Evolutionary conservation across 306 rosid species (phyloP), one percentile per base, ranked within the genome.

Genomic region (Prunus fruticosa): DNA sequence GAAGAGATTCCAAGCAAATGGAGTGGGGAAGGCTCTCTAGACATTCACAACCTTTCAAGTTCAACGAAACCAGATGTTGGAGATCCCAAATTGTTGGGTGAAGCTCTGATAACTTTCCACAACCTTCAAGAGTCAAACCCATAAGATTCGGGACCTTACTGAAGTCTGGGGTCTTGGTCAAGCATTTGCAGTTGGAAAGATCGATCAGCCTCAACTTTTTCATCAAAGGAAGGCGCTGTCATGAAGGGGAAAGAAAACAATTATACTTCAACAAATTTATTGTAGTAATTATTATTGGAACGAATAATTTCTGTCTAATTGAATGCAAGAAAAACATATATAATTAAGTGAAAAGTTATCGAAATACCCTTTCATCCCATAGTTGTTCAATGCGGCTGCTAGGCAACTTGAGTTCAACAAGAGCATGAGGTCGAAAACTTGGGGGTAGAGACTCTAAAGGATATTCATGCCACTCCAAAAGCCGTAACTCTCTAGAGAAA

Each of bases 401-500:
- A 7, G 80, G 80, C 28, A 67, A 5, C 30, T 25, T 51, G 2
- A 76, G 60, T 43, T 54, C 74, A 25, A 76, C 32, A 0, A 73
- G 67, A 11, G 5, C 2, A 23, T 4, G 3, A 0, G 69, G 58
- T 3, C 6, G 57, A 47, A 60, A 73, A 58, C 19, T 60, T 14
- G 45, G 15, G 8, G 67, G 49, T 4, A 76, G 51, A 2, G 7
- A 76, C 34, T 66, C 50, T 56, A 45, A 43, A 2, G 68, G 80
- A 23, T 13, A 76, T 0, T 50, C 67, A 43, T 76, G 80, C 80
- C 73, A 76, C 6, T 54, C 70, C n/a, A 76, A 20, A 76, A 62
- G 22, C 38, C 81, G 60, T 23, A 71, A 46, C 22, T 63, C 19
- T 5, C 23, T 5, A 11, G 47, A 78, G 4, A 3, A 11, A 25